Evolutionary conservation across 2,329 filamentous ascomycete species (phyloP), one percentile per base, ranked within the genome.

Genomic region (Pseudocercospora crystallina): DNA sequence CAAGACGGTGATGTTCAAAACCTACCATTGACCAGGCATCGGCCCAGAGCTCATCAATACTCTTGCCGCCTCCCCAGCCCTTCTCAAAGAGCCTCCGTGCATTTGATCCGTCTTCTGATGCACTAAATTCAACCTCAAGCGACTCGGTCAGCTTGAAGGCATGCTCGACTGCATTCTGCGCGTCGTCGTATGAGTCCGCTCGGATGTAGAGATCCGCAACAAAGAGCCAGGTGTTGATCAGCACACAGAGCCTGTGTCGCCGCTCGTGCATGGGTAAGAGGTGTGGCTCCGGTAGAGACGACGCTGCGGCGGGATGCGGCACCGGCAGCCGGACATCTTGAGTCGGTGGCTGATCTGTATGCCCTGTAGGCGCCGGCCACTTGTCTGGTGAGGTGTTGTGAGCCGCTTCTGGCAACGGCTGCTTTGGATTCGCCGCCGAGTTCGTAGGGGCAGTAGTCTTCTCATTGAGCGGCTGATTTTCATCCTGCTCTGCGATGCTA

Each of bases 121-220:
- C 72, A 5, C 51, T 54, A 1, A 86, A 74, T 41, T 91, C 84
- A 0, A 75, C 69, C 69, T 96, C 89, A 9, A 96, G 78, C 0
- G 73, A 75, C 58, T 86, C 78, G 1, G 90, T 84, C 32, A 96
- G 78, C 65, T 87, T 88, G 52, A 83, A 79, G 1, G 92, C 94
- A 74, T 97, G 94, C 9, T 83, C 79, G 26, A 91, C 82, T 5
- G 92, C 90, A 45, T 85, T 88, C 60, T 82, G 82, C 10, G 88
- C 84, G 67, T 97, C 92, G 14, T 91, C 86, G 48, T 83, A 82
- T 74, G 95, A 83, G 8, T 81, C 81, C 7, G 92, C 89, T 46
- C 90, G 82, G 26, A 90, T 83, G 66, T 97, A 99, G 58, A 97
- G 85, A 0, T 87, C 87, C 2, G 90, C 87, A 54, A 96, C 90